Conservation (phyloP, 257 asterid species). For the Cynanchum wilfordii region DNA sequence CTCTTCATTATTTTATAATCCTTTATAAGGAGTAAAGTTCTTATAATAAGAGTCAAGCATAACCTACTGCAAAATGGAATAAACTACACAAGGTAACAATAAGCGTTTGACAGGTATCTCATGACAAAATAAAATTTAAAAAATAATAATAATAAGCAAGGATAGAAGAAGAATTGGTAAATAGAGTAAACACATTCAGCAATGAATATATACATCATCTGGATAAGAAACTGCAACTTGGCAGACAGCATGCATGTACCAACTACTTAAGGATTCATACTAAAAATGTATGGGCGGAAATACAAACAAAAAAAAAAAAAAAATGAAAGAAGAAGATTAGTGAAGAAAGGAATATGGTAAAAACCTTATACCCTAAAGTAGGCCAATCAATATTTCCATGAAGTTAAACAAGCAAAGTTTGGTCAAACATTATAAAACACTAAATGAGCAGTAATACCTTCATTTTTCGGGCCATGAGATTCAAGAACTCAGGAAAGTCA, state of each 20-base stretch:
- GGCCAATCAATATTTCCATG: background rate
- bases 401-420: background rate
- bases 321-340: background rate
- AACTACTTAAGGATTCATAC: background rate
- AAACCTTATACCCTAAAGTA: background rate
- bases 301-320: background rate
- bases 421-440: background rate
- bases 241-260: background rate
- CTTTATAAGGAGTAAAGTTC: background rate
- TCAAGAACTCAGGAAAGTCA: slow-evolving; percentile 66
- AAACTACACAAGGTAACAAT: background rate
- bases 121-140: background rate
- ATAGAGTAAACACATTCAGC: background rate
- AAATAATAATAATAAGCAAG: background rate
- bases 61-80: background rate
- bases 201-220: background rate
- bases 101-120: background rate
- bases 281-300: background rate
- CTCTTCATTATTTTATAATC: background rate
- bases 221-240: background rate
- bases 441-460: slow-evolving; percentile 27
- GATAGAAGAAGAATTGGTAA: background rate
- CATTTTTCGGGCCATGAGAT: slow-evolving; percentile 63
- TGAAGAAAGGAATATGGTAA: background rate
- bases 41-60: background rate